phyloP scores from a whole-genome alignment of 495 filamentous ascomycete species.

The Hapsidospora chrysogenum region DNA sequence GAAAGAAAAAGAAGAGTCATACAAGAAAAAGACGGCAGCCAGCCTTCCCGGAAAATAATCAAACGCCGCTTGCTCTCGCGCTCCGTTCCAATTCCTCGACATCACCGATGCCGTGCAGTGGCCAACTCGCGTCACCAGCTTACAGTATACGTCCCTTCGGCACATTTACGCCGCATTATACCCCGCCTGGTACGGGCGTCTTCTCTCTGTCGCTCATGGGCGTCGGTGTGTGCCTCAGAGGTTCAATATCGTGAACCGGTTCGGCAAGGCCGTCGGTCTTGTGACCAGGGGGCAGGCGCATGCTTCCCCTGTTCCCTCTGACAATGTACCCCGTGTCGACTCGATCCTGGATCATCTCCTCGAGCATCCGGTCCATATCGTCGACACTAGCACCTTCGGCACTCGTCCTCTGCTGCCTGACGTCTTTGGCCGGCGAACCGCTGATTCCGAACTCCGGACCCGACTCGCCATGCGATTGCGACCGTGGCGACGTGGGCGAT shows the following conservation, averaged over 20 bases:
- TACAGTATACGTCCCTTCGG: neutral
- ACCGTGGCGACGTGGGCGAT: conserved; percentile 5
- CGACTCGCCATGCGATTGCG: conserved; percentile 15
- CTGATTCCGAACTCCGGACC: conserved; percentile 1
- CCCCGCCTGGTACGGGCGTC: neutral
- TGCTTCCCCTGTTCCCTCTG: conserved; percentile 38
- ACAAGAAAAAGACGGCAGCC: conserved; percentile 3
- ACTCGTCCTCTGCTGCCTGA: conserved; percentile 28
- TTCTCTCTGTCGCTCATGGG: conserved; percentile 1
- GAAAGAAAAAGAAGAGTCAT: conserved; percentile 3
- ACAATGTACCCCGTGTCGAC: conserved; percentile 53
- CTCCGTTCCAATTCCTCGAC: neutral
- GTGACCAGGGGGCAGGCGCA: conserved; percentile 24
- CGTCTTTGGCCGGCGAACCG: conserved; percentile 12
- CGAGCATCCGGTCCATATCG: conserved; percentile 77
- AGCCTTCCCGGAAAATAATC: conserved; percentile 1
- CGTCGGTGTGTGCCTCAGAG: neutral
- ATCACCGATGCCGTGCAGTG: too few relatives aligned
- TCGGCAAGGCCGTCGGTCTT: conserved; percentile 10
- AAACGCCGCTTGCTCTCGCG: neutral
- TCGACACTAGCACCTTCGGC: conserved; percentile 73
- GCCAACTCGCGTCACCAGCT: too few relatives aligned
- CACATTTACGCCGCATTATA: neutral
- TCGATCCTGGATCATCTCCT: conserved; percentile 85
- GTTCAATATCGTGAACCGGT: conserved; percentile 2